Evolutionary conservation across 1,284 basidiomycete genomes (phyloP).

Genomic region (Pseudozyma hubeiensis): DNA sequence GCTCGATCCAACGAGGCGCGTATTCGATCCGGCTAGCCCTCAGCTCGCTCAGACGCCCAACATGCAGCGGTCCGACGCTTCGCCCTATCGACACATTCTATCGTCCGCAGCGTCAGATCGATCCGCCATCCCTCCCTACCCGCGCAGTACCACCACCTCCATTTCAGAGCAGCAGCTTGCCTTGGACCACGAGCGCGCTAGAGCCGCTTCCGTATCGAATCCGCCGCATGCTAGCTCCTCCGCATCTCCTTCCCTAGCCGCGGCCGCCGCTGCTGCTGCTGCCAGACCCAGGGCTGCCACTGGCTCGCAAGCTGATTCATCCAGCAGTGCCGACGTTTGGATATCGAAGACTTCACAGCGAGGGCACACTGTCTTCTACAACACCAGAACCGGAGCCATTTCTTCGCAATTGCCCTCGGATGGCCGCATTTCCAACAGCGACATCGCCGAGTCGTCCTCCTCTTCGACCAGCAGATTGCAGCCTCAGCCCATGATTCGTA

Average conservation of each 20-base stretch:
- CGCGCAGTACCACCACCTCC: conserved; percentile 4
- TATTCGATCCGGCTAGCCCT: conserved; percentile 24
- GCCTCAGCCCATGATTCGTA: conserved; percentile 23
- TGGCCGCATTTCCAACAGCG: conserved; percentile 1
- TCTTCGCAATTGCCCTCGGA: conserved; percentile 80
- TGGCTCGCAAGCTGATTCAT: conserved; percentile 18
- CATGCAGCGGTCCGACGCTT: conserved; percentile 6
- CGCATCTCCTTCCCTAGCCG: conserved; percentile 19
- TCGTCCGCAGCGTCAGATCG: conserved; percentile 3
- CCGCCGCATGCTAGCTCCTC: conserved; percentile 8
- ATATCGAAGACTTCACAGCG: conserved; percentile 69
- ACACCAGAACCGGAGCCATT: conserved; percentile 87
- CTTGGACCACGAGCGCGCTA: conserved; percentile 27
- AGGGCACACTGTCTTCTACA: conserved; percentile 89
- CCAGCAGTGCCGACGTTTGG: conserved; percentile 68
- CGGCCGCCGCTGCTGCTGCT: conserved; percentile 18
- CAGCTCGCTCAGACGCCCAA: conserved; percentile 13
- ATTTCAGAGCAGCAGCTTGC: conserved; percentile 26
- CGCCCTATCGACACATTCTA: conserved; percentile 15
- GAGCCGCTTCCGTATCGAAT: conserved; percentile 37
- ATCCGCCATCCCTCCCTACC: conserved; percentile 1
- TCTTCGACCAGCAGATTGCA: conserved; percentile 16
- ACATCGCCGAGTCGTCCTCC: conserved; percentile 2
- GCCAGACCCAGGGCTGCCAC: conserved; percentile 50
- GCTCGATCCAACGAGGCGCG: conserved; percentile 31